A percentile compares a stretch with the other conserved stretches of the same genome.
Conservation (phyloP, 768 basidiomycete species). For the Tricholoma hemisulphureum region DNA sequence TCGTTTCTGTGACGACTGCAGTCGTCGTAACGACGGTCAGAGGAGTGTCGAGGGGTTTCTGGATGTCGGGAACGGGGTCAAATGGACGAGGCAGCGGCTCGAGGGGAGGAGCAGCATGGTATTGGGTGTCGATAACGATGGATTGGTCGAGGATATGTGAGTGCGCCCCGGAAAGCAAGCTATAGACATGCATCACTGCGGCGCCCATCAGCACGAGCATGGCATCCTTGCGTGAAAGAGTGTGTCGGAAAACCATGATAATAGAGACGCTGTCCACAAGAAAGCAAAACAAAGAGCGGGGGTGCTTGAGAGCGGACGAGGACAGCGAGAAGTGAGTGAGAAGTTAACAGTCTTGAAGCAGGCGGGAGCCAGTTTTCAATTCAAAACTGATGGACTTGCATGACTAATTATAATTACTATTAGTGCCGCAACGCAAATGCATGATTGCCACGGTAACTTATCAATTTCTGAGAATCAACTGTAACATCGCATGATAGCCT, state of each 20-base stretch:
- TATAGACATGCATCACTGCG: slow-evolving; percentile 52
- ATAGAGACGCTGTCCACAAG: not conserved
- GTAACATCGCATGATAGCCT: no score
- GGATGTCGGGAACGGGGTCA: not conserved
- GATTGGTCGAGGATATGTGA: slow-evolving; percentile 23
- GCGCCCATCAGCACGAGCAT: slow-evolving; percentile 60
- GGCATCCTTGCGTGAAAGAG: slow-evolving; percentile 54
- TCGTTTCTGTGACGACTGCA: not conserved
- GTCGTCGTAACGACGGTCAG: slow-evolving; percentile 1
- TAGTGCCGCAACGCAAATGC: no score
- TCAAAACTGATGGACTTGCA: no score
- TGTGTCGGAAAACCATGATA: slow-evolving; percentile 33
- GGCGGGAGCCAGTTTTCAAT: no score
- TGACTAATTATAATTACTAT: no score
- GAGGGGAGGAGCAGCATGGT: not conserved
- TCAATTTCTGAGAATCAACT: no score
- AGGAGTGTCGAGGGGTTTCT: not conserved
- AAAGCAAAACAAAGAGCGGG: not conserved
- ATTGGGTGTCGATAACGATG: slow-evolving; percentile 31
- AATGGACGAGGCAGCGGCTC: slow-evolving; percentile 1
- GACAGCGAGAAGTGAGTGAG: not conserved
- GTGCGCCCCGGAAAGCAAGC: slow-evolving; percentile 38
- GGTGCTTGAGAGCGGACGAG: not conserved
- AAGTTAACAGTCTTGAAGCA: no score
- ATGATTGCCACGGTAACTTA: no score